Conservation (phyloP, 2,329 filamentous ascomycete genomes). For the Penicillium sp. region DNA sequence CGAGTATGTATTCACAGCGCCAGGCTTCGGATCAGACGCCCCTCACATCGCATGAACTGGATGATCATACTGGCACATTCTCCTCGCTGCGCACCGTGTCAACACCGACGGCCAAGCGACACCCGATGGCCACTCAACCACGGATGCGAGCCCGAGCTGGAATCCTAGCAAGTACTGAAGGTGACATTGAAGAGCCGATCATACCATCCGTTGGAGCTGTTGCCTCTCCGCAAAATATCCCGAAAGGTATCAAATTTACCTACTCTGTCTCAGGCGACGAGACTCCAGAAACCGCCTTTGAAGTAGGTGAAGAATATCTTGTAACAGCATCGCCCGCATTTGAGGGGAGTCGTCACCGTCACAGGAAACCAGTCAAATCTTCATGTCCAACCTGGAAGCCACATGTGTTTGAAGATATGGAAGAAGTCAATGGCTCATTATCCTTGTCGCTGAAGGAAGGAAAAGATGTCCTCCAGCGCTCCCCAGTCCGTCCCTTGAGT, state of each 20-base stretch:
- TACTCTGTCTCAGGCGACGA: conserved; percentile 18
- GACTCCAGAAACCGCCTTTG: background rate
- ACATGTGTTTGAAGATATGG: conserved; percentile 14
- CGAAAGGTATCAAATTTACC: conserved; percentile 19
- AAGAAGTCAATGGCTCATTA: conserved; percentile 20
- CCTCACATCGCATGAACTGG: conserved; percentile 15
- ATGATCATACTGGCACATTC: conserved; percentile 26
- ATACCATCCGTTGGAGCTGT: conserved; percentile 1
- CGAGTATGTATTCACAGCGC: conserved; percentile 18
- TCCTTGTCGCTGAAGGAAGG: conserved; percentile 12
- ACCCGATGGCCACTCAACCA: conserved; percentile 13
- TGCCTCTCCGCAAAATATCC: conserved; percentile 1
- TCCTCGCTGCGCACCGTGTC: conserved; percentile 23
- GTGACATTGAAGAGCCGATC: conserved; percentile 13
- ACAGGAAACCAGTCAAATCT: background rate
- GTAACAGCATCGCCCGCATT: background rate
- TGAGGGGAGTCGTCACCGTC: background rate
- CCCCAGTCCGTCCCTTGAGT: background rate
- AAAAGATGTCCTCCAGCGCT: background rate
- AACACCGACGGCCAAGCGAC: conserved; percentile 19
- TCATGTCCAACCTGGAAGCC: background rate
- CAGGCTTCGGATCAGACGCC: conserved; percentile 2
- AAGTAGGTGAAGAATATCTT: background rate
- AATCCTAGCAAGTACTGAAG: conserved; percentile 3
- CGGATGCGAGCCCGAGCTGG: conserved; percentile 9